Percentiles rank a stretch among this genome's conserved stretches.
Evolutionary conservation across 1,139 yeast genomes (phyloP).

Genomic region (Pichia kudriavzevii): DNA sequence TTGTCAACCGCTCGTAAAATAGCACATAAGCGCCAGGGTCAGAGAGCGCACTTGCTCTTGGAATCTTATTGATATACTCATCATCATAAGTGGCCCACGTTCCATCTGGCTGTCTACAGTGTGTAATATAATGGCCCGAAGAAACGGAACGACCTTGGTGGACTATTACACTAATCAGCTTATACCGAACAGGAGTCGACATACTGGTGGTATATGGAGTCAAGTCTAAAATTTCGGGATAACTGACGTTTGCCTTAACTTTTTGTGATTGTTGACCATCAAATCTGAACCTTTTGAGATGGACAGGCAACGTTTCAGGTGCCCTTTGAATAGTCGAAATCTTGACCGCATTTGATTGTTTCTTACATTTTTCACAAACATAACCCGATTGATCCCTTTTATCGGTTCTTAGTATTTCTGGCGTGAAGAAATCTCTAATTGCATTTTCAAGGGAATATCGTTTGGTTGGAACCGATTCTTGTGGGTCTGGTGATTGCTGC

Average conservation of each 20-base stretch:
- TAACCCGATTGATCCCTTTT: constrained; percentile 60
- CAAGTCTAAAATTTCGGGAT: constrained; percentile 70
- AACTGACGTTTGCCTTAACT: constrained; percentile 78
- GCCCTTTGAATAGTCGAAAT: constrained; percentile 67
- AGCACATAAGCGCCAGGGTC: constrained; percentile 89
- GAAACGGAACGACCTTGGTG: constrained; percentile 92
- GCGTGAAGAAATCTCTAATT: constrained; percentile 70
- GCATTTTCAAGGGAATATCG: constrained; percentile 65
- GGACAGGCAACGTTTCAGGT: constrained; percentile 83
- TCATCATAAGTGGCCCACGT: constrained; percentile 94
- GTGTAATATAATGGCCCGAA: constrained; percentile 89
- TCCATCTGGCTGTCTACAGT: constrained; percentile 86
- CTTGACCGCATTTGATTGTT: constrained; percentile 71
- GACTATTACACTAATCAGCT: constrained; percentile 76
- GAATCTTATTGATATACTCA: constrained; percentile 69
- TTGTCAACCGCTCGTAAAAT: constrained; percentile 69
- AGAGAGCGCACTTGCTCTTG: constrained; percentile 65
- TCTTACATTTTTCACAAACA: constrained; percentile 79
- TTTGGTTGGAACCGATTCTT: constrained; percentile 4
- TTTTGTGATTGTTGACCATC: constrained; percentile 72
- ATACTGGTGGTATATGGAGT: constrained; percentile 50
- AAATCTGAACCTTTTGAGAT: constrained; percentile 84
- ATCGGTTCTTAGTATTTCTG: constrained; percentile 66
- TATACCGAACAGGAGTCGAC: constrained; percentile 52
- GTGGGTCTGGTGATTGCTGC: neutral